phyloP scores from a whole-genome alignment of 345 rosid genomes.

The Hibiscus tridactylites region DNA sequence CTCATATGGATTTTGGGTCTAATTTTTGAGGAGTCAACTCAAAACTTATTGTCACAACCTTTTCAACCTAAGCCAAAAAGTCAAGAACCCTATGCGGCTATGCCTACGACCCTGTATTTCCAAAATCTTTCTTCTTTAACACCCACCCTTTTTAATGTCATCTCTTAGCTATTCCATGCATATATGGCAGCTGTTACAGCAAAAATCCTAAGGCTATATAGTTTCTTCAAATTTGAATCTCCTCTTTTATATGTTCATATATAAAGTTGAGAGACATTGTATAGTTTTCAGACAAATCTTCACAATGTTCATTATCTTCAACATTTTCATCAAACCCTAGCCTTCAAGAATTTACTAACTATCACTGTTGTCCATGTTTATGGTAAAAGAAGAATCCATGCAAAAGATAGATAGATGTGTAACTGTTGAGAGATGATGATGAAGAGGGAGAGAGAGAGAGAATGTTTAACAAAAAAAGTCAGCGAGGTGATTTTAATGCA shows the following conservation, averaged over 20 bases:
- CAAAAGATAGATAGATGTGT: neutral
- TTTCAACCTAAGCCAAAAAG: neutral
- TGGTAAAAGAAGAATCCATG: neutral
- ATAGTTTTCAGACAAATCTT: neutral
- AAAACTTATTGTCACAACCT: too few relatives aligned
- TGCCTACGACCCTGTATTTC: neutral
- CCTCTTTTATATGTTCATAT: neutral
- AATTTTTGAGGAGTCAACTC: too few relatives aligned
- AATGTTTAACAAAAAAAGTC: neutral
- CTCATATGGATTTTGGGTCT: neutral
- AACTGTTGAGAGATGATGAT: neutral
- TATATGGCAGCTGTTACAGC: neutral
- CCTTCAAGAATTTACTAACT: neutral
- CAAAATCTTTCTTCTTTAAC: too few relatives aligned
- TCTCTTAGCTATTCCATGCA: neutral
- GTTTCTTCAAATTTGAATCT: neutral
- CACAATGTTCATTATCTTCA: neutral
- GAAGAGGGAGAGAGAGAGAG: neutral
- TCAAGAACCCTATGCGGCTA: neutral
- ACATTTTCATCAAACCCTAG: neutral
- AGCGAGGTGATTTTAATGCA: neutral
- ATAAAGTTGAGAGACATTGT: neutral
- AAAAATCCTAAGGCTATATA: neutral
- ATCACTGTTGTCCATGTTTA: too few relatives aligned
- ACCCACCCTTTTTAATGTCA: neutral